A percentile compares a stretch with the other conserved stretches of the same genome.
phyloP scores from a whole-genome alignment of 768 basidiomycete genomes.

The Gloeostereum incarnatum region DNA sequence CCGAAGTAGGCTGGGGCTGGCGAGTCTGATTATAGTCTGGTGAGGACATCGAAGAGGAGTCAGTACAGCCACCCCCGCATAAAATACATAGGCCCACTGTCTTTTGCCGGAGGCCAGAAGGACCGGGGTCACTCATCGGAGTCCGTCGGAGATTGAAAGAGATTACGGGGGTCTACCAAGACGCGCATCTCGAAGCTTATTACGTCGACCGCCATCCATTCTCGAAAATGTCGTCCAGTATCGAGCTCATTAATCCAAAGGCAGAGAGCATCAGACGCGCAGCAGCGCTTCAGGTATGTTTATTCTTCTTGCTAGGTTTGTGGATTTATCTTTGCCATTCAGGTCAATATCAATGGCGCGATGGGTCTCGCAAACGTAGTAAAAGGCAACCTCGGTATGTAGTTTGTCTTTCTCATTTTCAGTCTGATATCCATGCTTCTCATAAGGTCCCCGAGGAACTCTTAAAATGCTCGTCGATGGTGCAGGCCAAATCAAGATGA shows the following conservation, averaged over 20 bases:
- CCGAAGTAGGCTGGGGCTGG: too few relatives aligned
- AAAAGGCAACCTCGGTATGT: slow-evolving; percentile 88
- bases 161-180: too few relatives aligned
- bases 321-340: slow-evolving; percentile 11
- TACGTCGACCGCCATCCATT: too few relatives aligned
- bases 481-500: slow-evolving; percentile 98
- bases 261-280: slow-evolving; percentile 89
- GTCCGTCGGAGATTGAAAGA: too few relatives aligned
- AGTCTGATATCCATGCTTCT: slow-evolving; percentile 5
- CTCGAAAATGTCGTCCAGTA: slow-evolving; percentile 54
- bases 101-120: too few relatives aligned
- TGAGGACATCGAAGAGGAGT: too few relatives aligned
- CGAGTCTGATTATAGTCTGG: too few relatives aligned
- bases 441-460: slow-evolving; percentile 86
- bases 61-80: too few relatives aligned
- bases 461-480: slow-evolving; percentile 99
- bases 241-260: slow-evolving; percentile 95
- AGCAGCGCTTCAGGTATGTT: slow-evolving; percentile 78
- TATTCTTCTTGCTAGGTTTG: slow-evolving; percentile 10
- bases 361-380: slow-evolving; percentile 97
- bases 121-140: too few relatives aligned
- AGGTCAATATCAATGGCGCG: slow-evolving; percentile 91
- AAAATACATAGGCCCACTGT: too few relatives aligned
- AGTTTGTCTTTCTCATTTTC: slow-evolving; percentile 7
- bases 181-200: too few relatives aligned